Evolutionary conservation across 352 stramenopile species (phyloP).

Genomic region (Phytophthora macrochlamydospora): DNA sequence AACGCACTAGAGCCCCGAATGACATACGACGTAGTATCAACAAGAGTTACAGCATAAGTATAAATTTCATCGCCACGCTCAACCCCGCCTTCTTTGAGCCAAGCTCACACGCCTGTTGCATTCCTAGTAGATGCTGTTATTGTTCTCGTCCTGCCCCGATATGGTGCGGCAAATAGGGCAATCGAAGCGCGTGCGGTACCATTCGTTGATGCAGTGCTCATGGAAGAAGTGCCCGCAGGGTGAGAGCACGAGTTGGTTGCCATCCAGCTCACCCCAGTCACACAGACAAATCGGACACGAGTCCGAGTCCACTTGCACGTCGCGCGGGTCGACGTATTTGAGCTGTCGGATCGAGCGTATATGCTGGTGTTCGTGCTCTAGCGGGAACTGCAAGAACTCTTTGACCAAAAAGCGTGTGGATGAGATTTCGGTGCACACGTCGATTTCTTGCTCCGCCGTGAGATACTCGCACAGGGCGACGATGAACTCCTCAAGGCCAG

Average conservation of each 20-base stretch:
- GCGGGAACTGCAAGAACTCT: constrained; percentile 82
- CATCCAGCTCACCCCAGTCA: constrained; percentile 84
- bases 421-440: constrained; percentile 70
- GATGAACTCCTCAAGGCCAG: constrained; percentile 81
- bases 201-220: constrained; percentile 90
- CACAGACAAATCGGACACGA: constrained; percentile 85
- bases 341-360: constrained; percentile 81
- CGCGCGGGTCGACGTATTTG: constrained; percentile 84
- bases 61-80: constrained; percentile 21
- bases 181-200: constrained; percentile 88
- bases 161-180: constrained; percentile 90
- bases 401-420: constrained; percentile 77
- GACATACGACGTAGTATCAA: constrained; percentile 1
- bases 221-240: constrained; percentile 88
- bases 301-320: constrained; percentile 83
- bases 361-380: constrained; percentile 83
- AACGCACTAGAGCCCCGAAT: constrained; percentile 13
- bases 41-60: constrained; percentile 30
- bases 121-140: constrained; percentile 23
- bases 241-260: constrained; percentile 81
- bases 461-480: constrained; percentile 78
- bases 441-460: constrained; percentile 45
- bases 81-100: constrained; percentile 10
- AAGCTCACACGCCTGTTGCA: not conserved
- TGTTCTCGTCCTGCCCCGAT: constrained; percentile 53